Conservation (phyloP, 1,284 basidiomycete species). For the Austroboletus rostrupii region DNA sequence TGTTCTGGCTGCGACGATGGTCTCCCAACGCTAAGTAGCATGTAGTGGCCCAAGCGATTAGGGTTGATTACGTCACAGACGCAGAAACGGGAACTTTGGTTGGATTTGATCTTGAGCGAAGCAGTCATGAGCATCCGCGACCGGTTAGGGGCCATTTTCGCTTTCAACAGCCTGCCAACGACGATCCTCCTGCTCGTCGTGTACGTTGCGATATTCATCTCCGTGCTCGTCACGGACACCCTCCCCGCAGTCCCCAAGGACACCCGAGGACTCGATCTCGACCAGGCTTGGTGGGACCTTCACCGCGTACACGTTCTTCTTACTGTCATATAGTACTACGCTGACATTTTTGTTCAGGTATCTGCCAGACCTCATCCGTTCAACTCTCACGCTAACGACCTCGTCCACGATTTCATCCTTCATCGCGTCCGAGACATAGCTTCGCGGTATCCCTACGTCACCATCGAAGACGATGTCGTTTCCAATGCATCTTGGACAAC, state of each 20-base stretch:
- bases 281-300: conserved; percentile 58
- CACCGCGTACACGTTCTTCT: conserved; percentile 42
- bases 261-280: conserved; percentile 50
- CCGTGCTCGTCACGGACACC: conserved; percentile 53
- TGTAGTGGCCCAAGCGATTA: no score
- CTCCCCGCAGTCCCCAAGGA: conserved; percentile 46
- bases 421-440: conserved; percentile 48
- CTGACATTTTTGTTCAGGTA: conserved; percentile 41
- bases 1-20: no score
- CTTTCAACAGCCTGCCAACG: conserved; percentile 43
- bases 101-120: neutral
- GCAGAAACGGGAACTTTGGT: neutral
- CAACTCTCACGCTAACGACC: conserved; percentile 71
- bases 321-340: neutral
- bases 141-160: conserved; percentile 22
- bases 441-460: conserved; percentile 38
- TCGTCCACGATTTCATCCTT: conserved; percentile 57
- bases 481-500: conserved; percentile 54
- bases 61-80: neutral
- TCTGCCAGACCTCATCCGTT: conserved; percentile 68
- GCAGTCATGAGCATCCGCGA: conserved; percentile 21
- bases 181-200: conserved; percentile 48
- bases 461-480: conserved; percentile 52
- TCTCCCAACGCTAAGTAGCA: no score
- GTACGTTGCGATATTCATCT: conserved; percentile 50